These are phyloP conservation scores for Hibiscus syriacus DNA, from an alignment of 345 rosid genomes.

Conservation along the genomic window DNA sequence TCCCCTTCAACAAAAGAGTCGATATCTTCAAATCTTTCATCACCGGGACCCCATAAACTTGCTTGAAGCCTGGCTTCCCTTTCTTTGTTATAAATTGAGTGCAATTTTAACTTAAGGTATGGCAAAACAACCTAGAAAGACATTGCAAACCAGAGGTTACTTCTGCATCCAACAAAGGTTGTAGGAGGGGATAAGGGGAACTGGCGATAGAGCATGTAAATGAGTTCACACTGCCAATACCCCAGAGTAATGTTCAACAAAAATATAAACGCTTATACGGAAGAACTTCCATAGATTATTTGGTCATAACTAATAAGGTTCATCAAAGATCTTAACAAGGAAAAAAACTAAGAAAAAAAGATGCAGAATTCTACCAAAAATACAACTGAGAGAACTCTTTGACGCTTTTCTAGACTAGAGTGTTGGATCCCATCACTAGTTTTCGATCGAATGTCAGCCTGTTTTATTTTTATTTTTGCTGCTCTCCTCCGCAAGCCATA, in stretches of 20 bases:
- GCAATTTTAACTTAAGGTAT: slow-evolving; percentile 81
- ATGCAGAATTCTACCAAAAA: slow-evolving; percentile 64
- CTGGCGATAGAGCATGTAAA: background rate
- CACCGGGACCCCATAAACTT: slow-evolving; percentile 90
- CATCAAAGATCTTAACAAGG: background rate
- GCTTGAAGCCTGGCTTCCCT: slow-evolving; percentile 95
- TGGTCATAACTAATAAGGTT: background rate
- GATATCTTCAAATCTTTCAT: slow-evolving; percentile 49
- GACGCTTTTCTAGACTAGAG: slow-evolving; percentile 72
- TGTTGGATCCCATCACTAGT: slow-evolving; percentile 44
- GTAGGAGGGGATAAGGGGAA: background rate
- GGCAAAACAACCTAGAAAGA: slow-evolving; percentile 79
- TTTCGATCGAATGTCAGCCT: slow-evolving; percentile 32
- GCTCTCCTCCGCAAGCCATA: slow-evolving; percentile 95
- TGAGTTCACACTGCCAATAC: too few species aligned
- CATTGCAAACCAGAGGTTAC: slow-evolving; percentile 15
- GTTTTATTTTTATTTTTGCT: slow-evolving; percentile 43
- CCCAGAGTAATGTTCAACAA: too few species aligned
- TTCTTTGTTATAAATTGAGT: slow-evolving; percentile 78
- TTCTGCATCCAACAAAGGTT: slow-evolving; percentile 8
- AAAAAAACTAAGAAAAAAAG: background rate
- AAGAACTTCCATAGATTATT: background rate
- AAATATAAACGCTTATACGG: background rate
- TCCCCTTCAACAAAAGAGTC: slow-evolving; percentile 41
- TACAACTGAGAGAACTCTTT: slow-evolving; percentile 78